phyloP scores from a whole-genome alignment of 352 stramenopile species.

The Globisporangium nodosum region DNA sequence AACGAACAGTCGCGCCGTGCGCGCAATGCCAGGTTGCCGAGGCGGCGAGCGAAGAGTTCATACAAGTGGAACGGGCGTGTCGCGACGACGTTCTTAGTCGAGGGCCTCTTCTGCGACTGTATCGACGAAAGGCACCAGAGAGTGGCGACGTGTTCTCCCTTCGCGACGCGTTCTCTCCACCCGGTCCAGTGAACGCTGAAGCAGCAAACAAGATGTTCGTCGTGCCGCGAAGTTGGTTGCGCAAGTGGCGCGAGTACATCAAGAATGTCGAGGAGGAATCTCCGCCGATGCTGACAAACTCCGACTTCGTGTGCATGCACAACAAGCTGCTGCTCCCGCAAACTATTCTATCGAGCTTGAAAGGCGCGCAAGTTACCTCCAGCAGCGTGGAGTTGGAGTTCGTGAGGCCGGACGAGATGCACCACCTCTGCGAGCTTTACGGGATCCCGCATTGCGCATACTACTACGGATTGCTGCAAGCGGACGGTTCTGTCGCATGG shows the following conservation, averaged over 20 bases:
- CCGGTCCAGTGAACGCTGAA: conserved; percentile 18
- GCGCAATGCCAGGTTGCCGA: conserved; percentile 45
- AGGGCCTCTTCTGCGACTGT: conserved; percentile 42
- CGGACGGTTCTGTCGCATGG: conserved; percentile 29
- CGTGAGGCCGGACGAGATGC: conserved; percentile 53
- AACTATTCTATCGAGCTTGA: conserved; percentile 29
- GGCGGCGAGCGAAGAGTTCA: conserved; percentile 38
- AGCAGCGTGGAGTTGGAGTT: conserved; percentile 54
- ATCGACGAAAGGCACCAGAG: conserved; percentile 28
- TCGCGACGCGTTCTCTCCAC: conserved; percentile 41
- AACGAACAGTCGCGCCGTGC: conserved; percentile 29
- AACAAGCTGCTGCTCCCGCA: conserved; percentile 50
- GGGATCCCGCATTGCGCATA: conserved; percentile 34
- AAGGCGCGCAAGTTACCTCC: conserved; percentile 32
- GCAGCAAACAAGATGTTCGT: conserved; percentile 46
- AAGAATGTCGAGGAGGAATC: conserved; percentile 45
- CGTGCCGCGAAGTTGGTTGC: conserved; percentile 48
- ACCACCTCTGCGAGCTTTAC: conserved; percentile 50
- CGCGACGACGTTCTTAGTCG: conserved; percentile 61
- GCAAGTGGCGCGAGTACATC: conserved; percentile 67
- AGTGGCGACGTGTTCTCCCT: conserved; percentile 29
- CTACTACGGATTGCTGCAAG: conserved; percentile 43
- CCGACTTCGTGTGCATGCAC: conserved; percentile 43
- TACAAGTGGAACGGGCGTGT: conserved; percentile 44
- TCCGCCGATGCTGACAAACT: conserved; percentile 26